Conservation (phyloP, 306 rosid genomes). For the Leucaena leucocephala region DNA sequence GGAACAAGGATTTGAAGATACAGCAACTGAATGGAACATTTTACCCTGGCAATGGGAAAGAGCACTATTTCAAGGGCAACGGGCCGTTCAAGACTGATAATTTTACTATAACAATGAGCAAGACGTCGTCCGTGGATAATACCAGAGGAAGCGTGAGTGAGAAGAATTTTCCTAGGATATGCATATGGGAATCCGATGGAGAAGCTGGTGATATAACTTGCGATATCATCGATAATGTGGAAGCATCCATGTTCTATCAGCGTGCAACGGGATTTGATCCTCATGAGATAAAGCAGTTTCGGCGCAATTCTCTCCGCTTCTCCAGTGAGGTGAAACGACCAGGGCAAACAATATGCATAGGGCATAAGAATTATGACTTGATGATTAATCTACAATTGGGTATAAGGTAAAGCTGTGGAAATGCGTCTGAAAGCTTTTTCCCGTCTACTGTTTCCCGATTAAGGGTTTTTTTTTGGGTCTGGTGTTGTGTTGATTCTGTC, state of each 20-base stretch:
- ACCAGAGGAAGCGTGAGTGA: constrained; percentile 54
- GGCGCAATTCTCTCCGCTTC: constrained; percentile 53
- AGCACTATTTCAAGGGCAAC: constrained; percentile 33
- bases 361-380: constrained; percentile 89
- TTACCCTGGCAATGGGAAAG: constrained; percentile 57
- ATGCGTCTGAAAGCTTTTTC: neutral
- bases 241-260: constrained; percentile 67
- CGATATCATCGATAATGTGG: constrained; percentile 85
- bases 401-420: constrained; percentile 56
- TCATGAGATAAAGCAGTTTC: constrained; percentile 48
- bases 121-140: constrained; percentile 64
- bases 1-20: constrained; percentile 70
- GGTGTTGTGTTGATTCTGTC: constrained; percentile 7
- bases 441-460: neutral
- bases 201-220: constrained; percentile 97
- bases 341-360: constrained; percentile 75
- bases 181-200: constrained; percentile 95
- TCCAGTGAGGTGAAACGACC: constrained; percentile 79
- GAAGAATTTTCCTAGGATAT: constrained; percentile 72
- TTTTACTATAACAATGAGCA: constrained; percentile 60
- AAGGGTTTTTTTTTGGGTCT: constrained; percentile 8
- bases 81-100: constrained; percentile 44
- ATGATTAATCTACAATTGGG: constrained; percentile 97
- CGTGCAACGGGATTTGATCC: constrained; percentile 47
- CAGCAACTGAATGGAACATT: constrained; percentile 66